Conservation (phyloP, 2,329 filamentous ascomycete species). For the Fonsecaea nubica region DNA sequence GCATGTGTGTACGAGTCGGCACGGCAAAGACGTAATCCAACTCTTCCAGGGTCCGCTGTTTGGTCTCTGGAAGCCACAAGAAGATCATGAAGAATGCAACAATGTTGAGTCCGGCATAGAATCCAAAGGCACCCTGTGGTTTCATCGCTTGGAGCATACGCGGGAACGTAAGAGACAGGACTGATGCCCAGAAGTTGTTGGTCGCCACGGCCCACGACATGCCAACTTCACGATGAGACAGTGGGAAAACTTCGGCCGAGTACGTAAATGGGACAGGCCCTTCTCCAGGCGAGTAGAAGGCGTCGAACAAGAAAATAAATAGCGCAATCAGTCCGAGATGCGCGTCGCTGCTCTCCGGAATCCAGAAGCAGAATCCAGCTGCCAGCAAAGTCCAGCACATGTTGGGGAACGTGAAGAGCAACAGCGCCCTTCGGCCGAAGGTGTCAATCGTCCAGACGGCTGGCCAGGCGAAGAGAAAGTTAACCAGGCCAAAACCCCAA, state of each 20-base stretch:
- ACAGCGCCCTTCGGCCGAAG: slow-evolving; percentile 68
- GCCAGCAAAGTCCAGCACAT: slow-evolving; percentile 64
- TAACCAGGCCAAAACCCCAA: slow-evolving; percentile 69
- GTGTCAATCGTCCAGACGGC: slow-evolving; percentile 68
- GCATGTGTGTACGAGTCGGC: slow-evolving; percentile 62
- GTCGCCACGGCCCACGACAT: slow-evolving; percentile 55
- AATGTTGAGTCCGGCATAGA: slow-evolving; percentile 63
- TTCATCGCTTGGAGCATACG: slow-evolving; percentile 56
- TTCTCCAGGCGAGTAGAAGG: slow-evolving; percentile 63
- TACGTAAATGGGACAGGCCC: slow-evolving; percentile 72
- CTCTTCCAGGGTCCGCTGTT: slow-evolving; percentile 59
- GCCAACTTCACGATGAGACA: slow-evolving; percentile 65
- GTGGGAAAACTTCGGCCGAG: slow-evolving; percentile 70
- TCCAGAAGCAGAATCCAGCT: slow-evolving; percentile 61
- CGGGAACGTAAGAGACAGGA: slow-evolving; percentile 60
- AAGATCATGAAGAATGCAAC: slow-evolving; percentile 69
- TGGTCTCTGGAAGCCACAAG: slow-evolving; percentile 64
- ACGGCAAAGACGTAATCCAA: slow-evolving; percentile 67
- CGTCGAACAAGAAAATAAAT: slow-evolving; percentile 54
- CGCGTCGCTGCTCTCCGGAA: slow-evolving; percentile 50
- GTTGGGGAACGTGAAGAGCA: slow-evolving; percentile 69
- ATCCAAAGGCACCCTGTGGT: slow-evolving; percentile 64
- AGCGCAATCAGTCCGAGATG: slow-evolving; percentile 52
- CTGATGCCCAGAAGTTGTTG: slow-evolving; percentile 57
- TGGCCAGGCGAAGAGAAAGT: slow-evolving; percentile 70